Base-by-base conservation (phyloP, 768 basidiomycete species). In the Pleurotus djamor region DNA sequence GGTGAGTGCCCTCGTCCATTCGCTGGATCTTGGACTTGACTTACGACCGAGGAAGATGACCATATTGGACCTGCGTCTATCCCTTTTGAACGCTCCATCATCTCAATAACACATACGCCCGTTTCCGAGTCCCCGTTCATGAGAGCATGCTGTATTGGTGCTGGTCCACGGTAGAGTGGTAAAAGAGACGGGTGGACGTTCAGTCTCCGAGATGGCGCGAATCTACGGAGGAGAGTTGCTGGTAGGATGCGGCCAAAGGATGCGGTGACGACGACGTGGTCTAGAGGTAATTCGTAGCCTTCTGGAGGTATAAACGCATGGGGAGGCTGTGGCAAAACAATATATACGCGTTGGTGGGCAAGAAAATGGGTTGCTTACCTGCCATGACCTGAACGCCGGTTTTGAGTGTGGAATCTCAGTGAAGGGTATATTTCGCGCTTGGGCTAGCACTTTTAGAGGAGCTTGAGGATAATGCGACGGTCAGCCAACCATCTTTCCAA, bases 111-210 rank as follows among this genome's bases (percentile, higher is more conserved):
- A 60, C 86, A 91, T 1, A 96, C 93, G 0, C 93, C 95, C 0
- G 91, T 92, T 61, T 83, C 79, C 4, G 66, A 67, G 52, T 86
- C 86, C 2, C 84, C 85, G 60, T 88, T 84, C 47, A 91, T 72
- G 43, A 98, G 77, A 0, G 88, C 81, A 65, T 87, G 89, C 66
- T 97, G 95, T 41, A 98, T 91, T 0, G 95, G 95, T 2, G 94
- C 92, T 7, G 95, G 86, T 0, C 95, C 95, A n/a, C 95, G 86
- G 69, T 92, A 95, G 32, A 80, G 76, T 0, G 95, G 95, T 36
- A 98, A 80, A 0, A 94, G 74, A 37, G 94, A 96, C 0, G 94
- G 94, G 66, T 98, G 95, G 5, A 98, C 85, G 66, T 98, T 97
- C 38, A 98, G 76, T 21, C 89, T 76, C 48, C 84, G 82, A 0